Conservation (phyloP, 2,329 filamentous ascomycete species). For the Meredithiella fracta region DNA sequence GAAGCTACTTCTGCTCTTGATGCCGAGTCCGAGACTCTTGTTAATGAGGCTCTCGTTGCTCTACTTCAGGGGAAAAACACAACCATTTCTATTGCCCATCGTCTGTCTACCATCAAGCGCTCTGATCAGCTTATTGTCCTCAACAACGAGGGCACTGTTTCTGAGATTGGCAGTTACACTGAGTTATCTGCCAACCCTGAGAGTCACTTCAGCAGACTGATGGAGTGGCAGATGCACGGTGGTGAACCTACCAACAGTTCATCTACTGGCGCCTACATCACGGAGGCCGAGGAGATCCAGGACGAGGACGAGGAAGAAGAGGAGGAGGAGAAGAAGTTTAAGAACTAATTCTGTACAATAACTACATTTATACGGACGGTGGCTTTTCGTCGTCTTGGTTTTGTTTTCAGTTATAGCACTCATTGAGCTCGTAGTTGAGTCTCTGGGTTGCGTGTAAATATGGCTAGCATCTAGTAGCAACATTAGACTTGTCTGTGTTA, state of each 20-base stretch:
- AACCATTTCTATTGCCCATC: constrained; percentile 93
- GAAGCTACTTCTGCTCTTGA: constrained; percentile 93
- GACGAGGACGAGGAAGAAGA: constrained; percentile 22
- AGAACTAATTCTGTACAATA: constrained; percentile 1
- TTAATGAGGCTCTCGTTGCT: constrained; percentile 73
- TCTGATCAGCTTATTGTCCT: constrained; percentile 91
- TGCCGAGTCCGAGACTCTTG: constrained; percentile 89
- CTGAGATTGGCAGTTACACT: constrained; percentile 73
- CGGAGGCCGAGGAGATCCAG: constrained; percentile 36
- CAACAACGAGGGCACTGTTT: constrained; percentile 69
- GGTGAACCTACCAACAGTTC: constrained; percentile 37
- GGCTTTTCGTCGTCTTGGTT: not conserved
- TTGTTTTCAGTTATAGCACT: constrained; percentile 1
- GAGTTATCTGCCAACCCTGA: constrained; percentile 55
- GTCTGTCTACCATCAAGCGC: constrained; percentile 88
- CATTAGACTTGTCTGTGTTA: not conserved
- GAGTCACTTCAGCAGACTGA: constrained; percentile 83
- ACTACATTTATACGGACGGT: not conserved
- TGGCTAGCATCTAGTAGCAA: constrained; percentile 6
- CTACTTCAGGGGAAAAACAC: constrained; percentile 80
- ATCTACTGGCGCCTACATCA: constrained; percentile 25
- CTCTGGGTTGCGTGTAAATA: constrained; percentile 9
- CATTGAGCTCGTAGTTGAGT: not conserved
- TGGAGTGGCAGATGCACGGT: constrained; percentile 97
- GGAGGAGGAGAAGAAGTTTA: constrained; percentile 17